These are phyloP conservation scores for Thalassiosira hispida DNA, from an alignment of 352 stramenopile species.

Conservation along the genomic window DNA sequence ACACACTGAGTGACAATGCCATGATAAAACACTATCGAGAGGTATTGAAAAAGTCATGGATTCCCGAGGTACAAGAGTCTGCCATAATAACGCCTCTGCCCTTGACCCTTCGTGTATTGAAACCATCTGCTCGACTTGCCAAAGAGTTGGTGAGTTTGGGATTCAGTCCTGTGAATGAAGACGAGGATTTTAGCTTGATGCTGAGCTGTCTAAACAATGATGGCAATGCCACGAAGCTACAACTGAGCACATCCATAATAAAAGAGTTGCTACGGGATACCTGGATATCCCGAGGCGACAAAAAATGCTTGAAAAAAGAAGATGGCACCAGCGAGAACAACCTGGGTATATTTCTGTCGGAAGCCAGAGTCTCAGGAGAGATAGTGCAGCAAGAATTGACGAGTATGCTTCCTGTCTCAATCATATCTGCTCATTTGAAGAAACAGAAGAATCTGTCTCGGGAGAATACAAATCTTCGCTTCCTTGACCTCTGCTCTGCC, in stretches of 20 bases:
- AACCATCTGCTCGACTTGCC: constrained; percentile 2
- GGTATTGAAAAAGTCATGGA: neutral
- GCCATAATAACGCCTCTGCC: constrained; percentile 16
- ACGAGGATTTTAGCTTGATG: constrained; percentile 14
- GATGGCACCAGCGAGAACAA: neutral
- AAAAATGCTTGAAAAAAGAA: neutral
- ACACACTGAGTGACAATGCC: neutral
- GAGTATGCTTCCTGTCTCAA: constrained; percentile 30
- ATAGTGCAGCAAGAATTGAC: constrained; percentile 29
- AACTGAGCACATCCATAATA: neutral
- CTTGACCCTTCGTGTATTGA: constrained; percentile 17
- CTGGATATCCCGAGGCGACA: constrained; percentile 6
- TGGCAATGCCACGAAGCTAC: neutral
- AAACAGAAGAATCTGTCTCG: neutral
- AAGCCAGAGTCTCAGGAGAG: constrained; percentile 21
- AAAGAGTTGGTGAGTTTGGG: constrained; percentile 14
- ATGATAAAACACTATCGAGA: constrained; percentile 14
- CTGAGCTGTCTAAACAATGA: neutral
- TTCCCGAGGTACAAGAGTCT: constrained; percentile 17
- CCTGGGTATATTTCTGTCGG: constrained; percentile 25
- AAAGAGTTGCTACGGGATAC: constrained; percentile 20
- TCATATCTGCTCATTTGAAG: constrained; percentile 15
- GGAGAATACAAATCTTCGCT: too few species aligned
- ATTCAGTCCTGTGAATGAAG: constrained; percentile 1
- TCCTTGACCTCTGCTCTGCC: constrained; percentile 87